These are phyloP conservation scores for Tetracladium maxilliforme DNA, from an alignment of 2,329 filamentous ascomycete species.

Conservation along the genomic window DNA sequence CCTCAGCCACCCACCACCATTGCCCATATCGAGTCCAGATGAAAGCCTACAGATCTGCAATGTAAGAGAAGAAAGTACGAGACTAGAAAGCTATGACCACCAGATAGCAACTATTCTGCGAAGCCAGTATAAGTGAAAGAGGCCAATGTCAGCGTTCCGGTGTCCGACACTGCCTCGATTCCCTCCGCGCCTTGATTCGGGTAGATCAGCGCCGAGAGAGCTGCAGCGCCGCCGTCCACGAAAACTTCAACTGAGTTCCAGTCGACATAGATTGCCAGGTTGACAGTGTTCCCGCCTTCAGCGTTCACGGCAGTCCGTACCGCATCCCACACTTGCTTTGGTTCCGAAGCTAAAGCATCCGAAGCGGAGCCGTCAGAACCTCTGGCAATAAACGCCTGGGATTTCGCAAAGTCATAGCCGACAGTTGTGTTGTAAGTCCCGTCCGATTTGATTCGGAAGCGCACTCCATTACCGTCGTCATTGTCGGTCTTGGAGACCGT, in stretches of 20 bases:
- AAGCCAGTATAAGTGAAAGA: constrained; percentile 1
- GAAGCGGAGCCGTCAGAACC: background rate
- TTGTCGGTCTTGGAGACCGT: background rate
- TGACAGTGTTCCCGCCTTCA: background rate
- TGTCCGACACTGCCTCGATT: background rate
- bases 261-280: background rate
- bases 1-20: too few relatives aligned
- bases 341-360: background rate
- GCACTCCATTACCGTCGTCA: constrained; percentile 1
- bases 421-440: background rate
- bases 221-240: background rate
- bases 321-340: constrained; percentile 1
- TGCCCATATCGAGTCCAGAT: too few relatives aligned
- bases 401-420: background rate
- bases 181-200: background rate
- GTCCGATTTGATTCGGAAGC: background rate
- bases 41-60: too few relatives aligned
- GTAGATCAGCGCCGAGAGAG: constrained; percentile 1
- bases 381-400: constrained; percentile 1
- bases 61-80: too few relatives aligned
- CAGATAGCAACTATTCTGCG: too few relatives aligned
- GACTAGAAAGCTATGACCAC: too few relatives aligned
- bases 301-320: background rate
- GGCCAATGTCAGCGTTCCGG: constrained; percentile 1
- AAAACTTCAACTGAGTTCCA: constrained; percentile 1